A percentile compares a stretch with the other conserved stretches of the same genome.
Conservation (phyloP, 805 yeast genomes). For the Saccharomyces mikatae region DNA sequence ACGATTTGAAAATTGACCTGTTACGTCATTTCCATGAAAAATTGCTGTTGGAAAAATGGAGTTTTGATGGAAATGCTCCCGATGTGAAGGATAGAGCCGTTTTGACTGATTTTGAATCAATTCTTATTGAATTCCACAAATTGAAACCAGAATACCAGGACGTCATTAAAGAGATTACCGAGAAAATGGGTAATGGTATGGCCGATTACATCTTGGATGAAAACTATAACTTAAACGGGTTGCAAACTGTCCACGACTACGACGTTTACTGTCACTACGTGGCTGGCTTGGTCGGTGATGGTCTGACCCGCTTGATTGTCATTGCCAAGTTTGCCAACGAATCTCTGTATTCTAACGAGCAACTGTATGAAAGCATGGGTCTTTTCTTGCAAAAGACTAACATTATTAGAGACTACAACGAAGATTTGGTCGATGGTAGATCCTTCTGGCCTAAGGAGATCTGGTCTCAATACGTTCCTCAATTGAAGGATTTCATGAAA, state of each 20-base stretch:
- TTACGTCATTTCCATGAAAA: conserved; percentile 61
- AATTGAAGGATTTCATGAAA: conserved; percentile 50
- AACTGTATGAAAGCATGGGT: conserved; percentile 81
- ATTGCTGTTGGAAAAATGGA: conserved; percentile 64
- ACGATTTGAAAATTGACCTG: conserved; percentile 62
- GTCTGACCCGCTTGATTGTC: conserved; percentile 74
- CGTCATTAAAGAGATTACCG: conserved; percentile 67
- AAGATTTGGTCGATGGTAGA: conserved; percentile 85
- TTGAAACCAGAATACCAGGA: conserved; percentile 71
- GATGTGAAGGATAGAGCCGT: conserved; percentile 77
- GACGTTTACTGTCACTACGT: conserved; percentile 93
- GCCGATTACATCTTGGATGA: conserved; percentile 82
- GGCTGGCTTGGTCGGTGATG: conserved; percentile 97
- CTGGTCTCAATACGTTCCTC: conserved; percentile 74
- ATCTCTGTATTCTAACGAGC: conserved; percentile 31
- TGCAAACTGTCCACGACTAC: conserved; percentile 69
- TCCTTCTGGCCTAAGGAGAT: conserved; percentile 94
- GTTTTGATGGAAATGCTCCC: conserved; percentile 64
- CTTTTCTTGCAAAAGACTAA: conserved; percentile 90
- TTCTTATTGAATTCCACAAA: conserved; percentile 63
- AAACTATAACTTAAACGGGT: conserved; percentile 70
- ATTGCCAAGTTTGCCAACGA: conserved; percentile 62
- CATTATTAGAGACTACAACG: conserved; percentile 89
- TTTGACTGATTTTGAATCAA: conserved; percentile 64
- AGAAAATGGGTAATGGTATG: conserved; percentile 95